Conservation (phyloP, 352 stramenopile species). For the Phytopythium litorale region DNA sequence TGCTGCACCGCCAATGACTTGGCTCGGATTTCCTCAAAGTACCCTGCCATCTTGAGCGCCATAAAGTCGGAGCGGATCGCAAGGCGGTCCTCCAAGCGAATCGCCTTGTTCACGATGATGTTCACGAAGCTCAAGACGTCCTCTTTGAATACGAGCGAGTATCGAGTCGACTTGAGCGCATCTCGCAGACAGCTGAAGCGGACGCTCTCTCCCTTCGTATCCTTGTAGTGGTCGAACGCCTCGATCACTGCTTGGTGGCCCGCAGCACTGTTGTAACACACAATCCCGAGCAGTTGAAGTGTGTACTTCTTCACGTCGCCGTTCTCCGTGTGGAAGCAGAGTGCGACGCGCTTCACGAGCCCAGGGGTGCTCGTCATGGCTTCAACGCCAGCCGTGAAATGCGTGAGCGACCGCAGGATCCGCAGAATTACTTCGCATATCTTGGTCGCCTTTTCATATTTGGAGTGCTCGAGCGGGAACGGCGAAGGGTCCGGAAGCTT, state of each 20-base stretch:
- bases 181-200: constrained; percentile 81
- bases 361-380: constrained; percentile 78
- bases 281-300: constrained; percentile 74
- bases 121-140: constrained; percentile 88
- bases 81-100: constrained; percentile 74
- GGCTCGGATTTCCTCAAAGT: constrained; percentile 84
- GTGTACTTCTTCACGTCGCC: constrained; percentile 81
- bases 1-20: constrained; percentile 79
- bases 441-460: constrained; percentile 73
- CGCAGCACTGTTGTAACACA: constrained; percentile 86
- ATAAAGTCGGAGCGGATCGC: constrained; percentile 85
- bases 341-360: constrained; percentile 71
- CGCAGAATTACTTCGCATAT: constrained; percentile 76
- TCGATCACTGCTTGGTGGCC: constrained; percentile 77
- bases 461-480: constrained; percentile 73
- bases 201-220: constrained; percentile 74
- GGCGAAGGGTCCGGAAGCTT: constrained; percentile 81
- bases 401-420: constrained; percentile 71
- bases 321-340: constrained; percentile 86
- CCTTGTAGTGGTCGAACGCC: constrained; percentile 82
- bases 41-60: constrained; percentile 77
- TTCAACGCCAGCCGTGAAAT: constrained; percentile 76
- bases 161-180: constrained; percentile 76
- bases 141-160: constrained; percentile 87
- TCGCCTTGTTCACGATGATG: constrained; percentile 88